Evolutionary conservation across 169 alveolate species (phyloP), one percentile per base, ranked within the genome.

Genomic region (Plasmodium reichenowi): DNA sequence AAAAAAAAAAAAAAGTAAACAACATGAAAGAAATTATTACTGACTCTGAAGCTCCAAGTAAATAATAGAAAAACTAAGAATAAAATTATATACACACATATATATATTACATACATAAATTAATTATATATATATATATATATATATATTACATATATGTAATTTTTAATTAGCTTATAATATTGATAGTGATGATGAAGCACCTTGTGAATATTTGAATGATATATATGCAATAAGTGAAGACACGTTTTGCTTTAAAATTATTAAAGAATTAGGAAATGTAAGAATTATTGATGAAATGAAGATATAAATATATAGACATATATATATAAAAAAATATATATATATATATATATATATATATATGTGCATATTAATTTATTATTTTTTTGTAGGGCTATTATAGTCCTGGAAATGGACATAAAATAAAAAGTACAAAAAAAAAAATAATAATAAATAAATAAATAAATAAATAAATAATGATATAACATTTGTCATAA

Each of bases 41-140:
- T 12, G 92, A 86, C 38, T 86, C 92, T 15, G 92, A 86, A 60
- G 92, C 92, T 29, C 92, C 92, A 45, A 86, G 92, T 86, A 72
- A 86, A 2, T 26, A 26, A 32, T 32, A 3, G 45, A 32, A 32
- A 32, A 32, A 4, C 7, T 32, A 32, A 22, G 43, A 17, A 54
- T 29, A 32, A 72, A 24, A 60, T 26, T 12, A 74, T 50, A 32
- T 32, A 32, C 45, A 32, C 45, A 32, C 43, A 3, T 4, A 29
- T 22, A 15, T 54, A 13, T 74, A 24, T 24, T 24, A 24, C 29
- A 24, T 24, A 24, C 0, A 24, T 24, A 24, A 20, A 20, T 20
- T 20, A 20, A 20, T 20, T 24, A 24, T 24, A 24, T 24, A 24
- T 24, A 24, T 24, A 24, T 24, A 24, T 24, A 24, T 24, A 24